Conservation (phyloP, 1,284 basidiomycete species). For the Phylloporus gajari region DNA sequence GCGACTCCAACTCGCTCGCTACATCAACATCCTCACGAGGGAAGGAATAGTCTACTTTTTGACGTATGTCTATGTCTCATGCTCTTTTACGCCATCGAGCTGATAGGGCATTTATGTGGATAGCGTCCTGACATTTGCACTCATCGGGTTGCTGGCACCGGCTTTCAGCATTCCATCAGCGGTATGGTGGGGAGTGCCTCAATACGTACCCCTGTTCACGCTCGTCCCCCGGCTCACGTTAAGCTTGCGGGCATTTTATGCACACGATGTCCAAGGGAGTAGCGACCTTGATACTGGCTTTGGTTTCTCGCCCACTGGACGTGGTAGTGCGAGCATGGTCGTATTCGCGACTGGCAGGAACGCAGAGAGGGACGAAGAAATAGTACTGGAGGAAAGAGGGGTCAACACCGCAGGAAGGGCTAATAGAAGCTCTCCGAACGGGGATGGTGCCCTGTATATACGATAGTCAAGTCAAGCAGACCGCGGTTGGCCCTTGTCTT, state of each 20-base stretch:
- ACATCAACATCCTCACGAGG: not conserved
- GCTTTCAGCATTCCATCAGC: not conserved
- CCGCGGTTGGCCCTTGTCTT: too few species aligned
- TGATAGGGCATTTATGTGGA: not conserved
- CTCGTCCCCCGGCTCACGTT: not conserved
- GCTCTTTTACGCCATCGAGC: not conserved
- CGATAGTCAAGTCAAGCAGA: too few species aligned
- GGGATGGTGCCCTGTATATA: too few species aligned
- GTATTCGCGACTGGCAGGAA: not conserved
- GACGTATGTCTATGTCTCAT: not conserved
- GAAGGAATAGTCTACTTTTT: slow-evolving; percentile 3
- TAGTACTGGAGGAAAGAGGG: too few species aligned
- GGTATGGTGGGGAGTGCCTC: not conserved
- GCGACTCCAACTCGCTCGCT: not conserved
- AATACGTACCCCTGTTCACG: not conserved
- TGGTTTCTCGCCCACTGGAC: not conserved
- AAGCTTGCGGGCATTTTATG: not conserved
- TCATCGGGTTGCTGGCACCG: not conserved
- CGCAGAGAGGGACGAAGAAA: not conserved
- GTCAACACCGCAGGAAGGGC: too few species aligned
- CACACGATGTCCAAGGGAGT: not conserved
- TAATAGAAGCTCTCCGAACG: too few species aligned
- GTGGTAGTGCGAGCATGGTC: not conserved
- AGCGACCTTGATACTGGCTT: not conserved
- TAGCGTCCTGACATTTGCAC: not conserved